Evolutionary conservation across 2,329 filamentous ascomycete genomes (phyloP).

Genomic region (Emergomyces africanus): DNA sequence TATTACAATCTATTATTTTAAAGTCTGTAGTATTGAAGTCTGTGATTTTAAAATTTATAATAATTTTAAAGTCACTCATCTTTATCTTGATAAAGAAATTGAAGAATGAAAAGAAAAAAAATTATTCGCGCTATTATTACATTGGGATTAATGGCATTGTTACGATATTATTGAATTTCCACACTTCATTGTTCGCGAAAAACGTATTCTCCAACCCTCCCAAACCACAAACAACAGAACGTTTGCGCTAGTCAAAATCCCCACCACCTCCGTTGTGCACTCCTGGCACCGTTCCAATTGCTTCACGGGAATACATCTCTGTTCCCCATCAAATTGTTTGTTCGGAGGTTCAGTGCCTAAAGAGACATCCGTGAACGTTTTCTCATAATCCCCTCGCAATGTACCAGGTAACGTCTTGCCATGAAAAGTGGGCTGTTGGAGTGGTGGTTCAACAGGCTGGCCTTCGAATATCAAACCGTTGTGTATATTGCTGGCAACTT

Average conservation of each 20-base stretch:
- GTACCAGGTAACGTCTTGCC: conserved; percentile 12
- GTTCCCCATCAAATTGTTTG: conserved; percentile 2
- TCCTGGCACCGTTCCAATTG: background rate
- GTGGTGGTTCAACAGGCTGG: conserved; percentile 9
- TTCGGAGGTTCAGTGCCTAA: background rate
- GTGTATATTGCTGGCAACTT: conserved; percentile 21
- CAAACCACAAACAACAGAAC: background rate
- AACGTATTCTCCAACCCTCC: background rate
- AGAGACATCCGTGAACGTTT: background rate
- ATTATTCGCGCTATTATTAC: background rate
- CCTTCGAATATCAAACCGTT: conserved; percentile 18
- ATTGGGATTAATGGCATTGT: background rate
- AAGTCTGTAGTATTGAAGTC: too few relatives aligned
- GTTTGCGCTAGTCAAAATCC: background rate
- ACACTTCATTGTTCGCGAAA: background rate
- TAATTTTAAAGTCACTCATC: too few relatives aligned
- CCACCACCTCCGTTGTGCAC: background rate
- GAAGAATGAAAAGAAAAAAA: too few relatives aligned
- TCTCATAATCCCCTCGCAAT: conserved; percentile 5
- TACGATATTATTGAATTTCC: background rate
- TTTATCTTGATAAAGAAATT: too few relatives aligned
- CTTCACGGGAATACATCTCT: background rate
- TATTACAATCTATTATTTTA: too few relatives aligned
- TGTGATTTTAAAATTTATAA: too few relatives aligned
- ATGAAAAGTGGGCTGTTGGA: conserved; percentile 11